phyloP scores from a whole-genome alignment of 2,329 filamentous ascomycete species.

The Simplicillium aogashimaense region DNA sequence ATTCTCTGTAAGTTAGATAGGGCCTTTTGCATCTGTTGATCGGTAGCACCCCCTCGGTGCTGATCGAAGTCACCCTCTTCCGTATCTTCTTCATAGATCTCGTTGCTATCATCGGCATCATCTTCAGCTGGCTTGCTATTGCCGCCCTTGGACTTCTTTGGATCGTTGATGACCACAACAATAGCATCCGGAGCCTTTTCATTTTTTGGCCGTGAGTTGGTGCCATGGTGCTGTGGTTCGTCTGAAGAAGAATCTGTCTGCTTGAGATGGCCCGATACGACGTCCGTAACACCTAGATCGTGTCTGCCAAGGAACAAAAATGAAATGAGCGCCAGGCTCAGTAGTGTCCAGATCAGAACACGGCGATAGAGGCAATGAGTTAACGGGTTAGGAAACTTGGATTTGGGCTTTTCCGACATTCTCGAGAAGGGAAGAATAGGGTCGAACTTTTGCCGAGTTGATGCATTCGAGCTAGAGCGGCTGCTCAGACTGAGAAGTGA shows the following conservation, averaged over 20 bases:
- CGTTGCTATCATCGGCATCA: slow-evolving; percentile 2
- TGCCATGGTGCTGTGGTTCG: too few species aligned
- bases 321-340: slow-evolving; percentile 28
- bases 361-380: slow-evolving; percentile 42
- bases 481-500: slow-evolving; percentile 23
- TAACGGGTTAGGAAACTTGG: slow-evolving; percentile 35
- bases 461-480: slow-evolving; percentile 21
- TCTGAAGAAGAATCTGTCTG: background rate
- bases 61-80: slow-evolving; percentile 3
- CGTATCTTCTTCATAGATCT: slow-evolving; percentile 5
- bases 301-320: slow-evolving; percentile 28
- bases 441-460: slow-evolving; percentile 19
- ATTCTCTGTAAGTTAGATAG: slow-evolving; percentile 20
- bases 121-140: slow-evolving; percentile 12
- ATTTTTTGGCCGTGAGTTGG: too few species aligned
- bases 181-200: background rate
- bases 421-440: slow-evolving; percentile 22
- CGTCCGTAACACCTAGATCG: slow-evolving; percentile 10
- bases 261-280: background rate
- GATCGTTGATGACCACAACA: slow-evolving; percentile 3
- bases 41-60: slow-evolving; percentile 15
- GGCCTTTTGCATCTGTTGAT: slow-evolving; percentile 17
- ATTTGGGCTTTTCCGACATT: slow-evolving; percentile 22
- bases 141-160: slow-evolving; percentile 9
- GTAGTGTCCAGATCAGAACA: slow-evolving; percentile 39